Base-by-base conservation (phyloP, 164 flowering plant genomes). In the Nymphaea colorata region DNA sequence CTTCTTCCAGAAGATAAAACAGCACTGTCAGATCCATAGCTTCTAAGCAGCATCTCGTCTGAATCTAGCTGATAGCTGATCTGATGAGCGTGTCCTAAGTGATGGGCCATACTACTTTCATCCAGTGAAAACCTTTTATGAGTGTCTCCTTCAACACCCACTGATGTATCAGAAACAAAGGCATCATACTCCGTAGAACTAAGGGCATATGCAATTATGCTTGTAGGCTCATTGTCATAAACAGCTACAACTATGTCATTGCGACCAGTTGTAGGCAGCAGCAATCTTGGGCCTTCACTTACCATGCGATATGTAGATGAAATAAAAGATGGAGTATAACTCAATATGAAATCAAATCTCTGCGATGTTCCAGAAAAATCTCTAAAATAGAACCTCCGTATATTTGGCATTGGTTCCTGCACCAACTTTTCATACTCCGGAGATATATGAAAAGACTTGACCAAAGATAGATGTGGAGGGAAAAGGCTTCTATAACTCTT, bases 181-280 rank as follows among this genome's bases (percentile, higher is more conserved):
- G 85, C 83, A 57, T 85, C 80, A 67, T 90, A 80, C 43, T 95
- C 88, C 75, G 82, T 87, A 67, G 90, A 89, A 72, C 83, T 81
- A 45, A 95, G 91, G 43, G 97, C 96, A 81, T 89, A 90, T 0
- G 99, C 82, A 71, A 95, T 86, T 47, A 95, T 76, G 80, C 99
- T 90, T 45, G 95, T 81, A 45, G 94, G 98, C 70, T 95, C 99
- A 70, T 83, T 74, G 67, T 93, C 99, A 79, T 87, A 90, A 64
- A 95, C 97, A 73, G 95, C 91, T 76, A 93, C 76, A 67, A 85
- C 90, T 55, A 90, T 64, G 66, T 87, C 79, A 64, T 65, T 71
- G 14, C 71, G 74, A 25, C 86, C 83, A 15, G 77, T 70, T 62
- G 81, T 84, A 17, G 90, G 86, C 70, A 85, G 83, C 25, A 95